Evolutionary conservation across 2,329 filamentous ascomycete species (phyloP).

Genomic region (Colletotrichum lentis): DNA sequence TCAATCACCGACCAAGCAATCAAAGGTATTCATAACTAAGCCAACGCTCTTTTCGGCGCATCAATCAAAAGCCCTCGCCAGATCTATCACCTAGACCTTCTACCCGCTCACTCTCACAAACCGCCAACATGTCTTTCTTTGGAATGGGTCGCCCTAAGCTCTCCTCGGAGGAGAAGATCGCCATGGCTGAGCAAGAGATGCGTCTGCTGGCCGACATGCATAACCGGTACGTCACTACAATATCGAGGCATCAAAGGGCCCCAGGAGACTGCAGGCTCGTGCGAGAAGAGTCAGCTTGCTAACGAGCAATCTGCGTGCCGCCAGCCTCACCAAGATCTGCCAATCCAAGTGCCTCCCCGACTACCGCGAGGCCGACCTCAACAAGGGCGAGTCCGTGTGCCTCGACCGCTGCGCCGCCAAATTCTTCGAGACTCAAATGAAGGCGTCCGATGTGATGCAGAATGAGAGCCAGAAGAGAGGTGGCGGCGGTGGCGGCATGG

Average conservation of each 20-base stretch:
- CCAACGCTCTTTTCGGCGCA: conserved; percentile 16
- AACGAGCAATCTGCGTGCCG: not conserved
- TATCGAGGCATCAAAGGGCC: not conserved
- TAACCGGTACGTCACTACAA: conserved; percentile 73
- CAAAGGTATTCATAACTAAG: conserved; percentile 20
- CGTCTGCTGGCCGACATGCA: conserved; percentile 99
- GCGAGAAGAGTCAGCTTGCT: not conserved
- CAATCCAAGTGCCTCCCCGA: conserved; percentile 93
- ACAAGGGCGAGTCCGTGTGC: conserved; percentile 99
- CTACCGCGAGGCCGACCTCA: conserved; percentile 95
- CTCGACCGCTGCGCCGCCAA: conserved; percentile 96
- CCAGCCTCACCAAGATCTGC: conserved; percentile 86
- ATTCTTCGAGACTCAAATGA: conserved; percentile 99
- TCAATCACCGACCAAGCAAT: conserved; percentile 16
- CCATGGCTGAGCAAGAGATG: conserved; percentile 94
- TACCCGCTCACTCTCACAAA: not conserved
- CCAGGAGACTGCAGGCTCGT: not conserved
- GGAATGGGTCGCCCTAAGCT: conserved; percentile 75
- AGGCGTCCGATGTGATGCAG: conserved; percentile 97
- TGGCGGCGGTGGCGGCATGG: conserved; percentile 61
- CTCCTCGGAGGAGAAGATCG: conserved; percentile 96
- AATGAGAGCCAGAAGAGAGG: conserved; percentile 77
- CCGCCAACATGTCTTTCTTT: conserved; percentile 55
- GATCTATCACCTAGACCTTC: not conserved
- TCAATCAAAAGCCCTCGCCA: not conserved